Evolutionary conservation across 306 rosid species (phyloP).

Genomic region (Geum urbanum): DNA sequence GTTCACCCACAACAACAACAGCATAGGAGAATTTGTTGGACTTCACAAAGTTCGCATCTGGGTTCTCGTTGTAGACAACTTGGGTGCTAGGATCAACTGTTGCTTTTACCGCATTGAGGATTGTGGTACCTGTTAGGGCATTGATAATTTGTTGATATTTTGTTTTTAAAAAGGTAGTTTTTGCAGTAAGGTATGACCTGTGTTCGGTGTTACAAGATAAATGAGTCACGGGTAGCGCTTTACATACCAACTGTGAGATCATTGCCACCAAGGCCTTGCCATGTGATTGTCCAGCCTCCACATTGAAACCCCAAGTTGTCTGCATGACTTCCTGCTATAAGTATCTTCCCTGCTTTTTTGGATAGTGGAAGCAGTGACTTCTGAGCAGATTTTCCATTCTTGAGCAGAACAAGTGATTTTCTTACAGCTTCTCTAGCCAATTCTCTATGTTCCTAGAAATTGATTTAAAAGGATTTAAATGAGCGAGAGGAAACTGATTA

Average conservation of each 20-base stretch:
- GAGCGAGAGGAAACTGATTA: neutral
- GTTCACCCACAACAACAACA: slow-evolving; percentile 84
- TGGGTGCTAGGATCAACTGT: slow-evolving; percentile 61
- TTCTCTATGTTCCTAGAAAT: slow-evolving; percentile 71
- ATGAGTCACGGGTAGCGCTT: neutral
- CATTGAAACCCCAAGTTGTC: slow-evolving; percentile 88
- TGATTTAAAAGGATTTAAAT: neutral
- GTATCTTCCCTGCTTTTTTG: slow-evolving; percentile 64
- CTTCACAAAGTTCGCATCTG: slow-evolving; percentile 53
- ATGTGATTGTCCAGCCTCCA: slow-evolving; percentile 96
- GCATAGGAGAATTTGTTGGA: slow-evolving; percentile 63
- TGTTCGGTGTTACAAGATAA: neutral
- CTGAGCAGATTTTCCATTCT: slow-evolving; percentile 57
- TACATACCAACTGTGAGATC: slow-evolving; percentile 63
- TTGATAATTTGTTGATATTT: neutral
- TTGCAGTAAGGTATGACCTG: neutral
- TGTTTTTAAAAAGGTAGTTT: neutral
- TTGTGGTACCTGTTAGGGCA: slow-evolving; percentile 62
- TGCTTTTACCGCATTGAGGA: slow-evolving; percentile 64
- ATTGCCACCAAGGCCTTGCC: slow-evolving; percentile 86
- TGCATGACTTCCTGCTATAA: slow-evolving; percentile 87
- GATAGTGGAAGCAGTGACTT: slow-evolving; percentile 85
- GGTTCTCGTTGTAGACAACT: slow-evolving; percentile 71
- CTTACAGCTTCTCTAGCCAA: slow-evolving; percentile 92
- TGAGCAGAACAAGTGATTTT: slow-evolving; percentile 77